Percentiles rank a stretch among this genome's conserved stretches.
phyloP scores from a whole-genome alignment of 139 green algal species.

The Volvox reticuliferus region DNA sequence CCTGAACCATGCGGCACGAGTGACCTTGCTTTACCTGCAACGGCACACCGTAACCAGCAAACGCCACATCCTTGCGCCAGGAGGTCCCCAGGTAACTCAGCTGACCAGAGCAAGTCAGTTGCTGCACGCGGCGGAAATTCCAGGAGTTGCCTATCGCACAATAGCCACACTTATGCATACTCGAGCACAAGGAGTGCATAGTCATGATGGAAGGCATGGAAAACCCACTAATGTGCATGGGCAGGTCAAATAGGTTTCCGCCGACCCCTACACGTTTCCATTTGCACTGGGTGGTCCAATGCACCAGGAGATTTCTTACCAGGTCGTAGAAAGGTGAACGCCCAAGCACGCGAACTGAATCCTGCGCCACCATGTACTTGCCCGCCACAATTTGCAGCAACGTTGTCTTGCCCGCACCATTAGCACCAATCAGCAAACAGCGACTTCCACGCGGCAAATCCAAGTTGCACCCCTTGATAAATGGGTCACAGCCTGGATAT shows the following conservation, averaged over 20 bases:
- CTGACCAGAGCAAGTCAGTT: conserved; percentile 80
- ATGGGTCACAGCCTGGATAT: conserved; percentile 61
- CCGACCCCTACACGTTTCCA: no score
- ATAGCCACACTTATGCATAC: no score
- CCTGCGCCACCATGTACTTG: conserved; percentile 95
- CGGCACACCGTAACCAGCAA: conserved; percentile 87
- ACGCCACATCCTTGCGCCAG: conserved; percentile 95
- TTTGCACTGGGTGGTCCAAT: no score
- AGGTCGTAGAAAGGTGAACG: conserved; percentile 95
- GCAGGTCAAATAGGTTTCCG: no score
- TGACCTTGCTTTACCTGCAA: conserved; percentile 67
- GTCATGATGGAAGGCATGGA: no score
- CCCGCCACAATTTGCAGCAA: conserved; percentile 94
- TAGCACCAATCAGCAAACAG: conserved; percentile 94
- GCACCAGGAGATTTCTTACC: conserved; percentile 48
- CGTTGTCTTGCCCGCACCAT: conserved; percentile 95
- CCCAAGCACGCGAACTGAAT: conserved; percentile 87
- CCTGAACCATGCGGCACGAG: neutral
- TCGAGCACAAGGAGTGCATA: no score
- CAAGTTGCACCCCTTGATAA: conserved; percentile 72
- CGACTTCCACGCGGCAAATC: conserved; percentile 81
- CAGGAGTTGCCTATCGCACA: neutral
- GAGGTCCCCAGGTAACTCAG: conserved; percentile 88
- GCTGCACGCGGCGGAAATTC: conserved; percentile 35
- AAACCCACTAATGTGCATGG: no score